These are phyloP conservation scores for Alternaria sp. DNA, from an alignment of 2,329 filamentous ascomycete species.

Conservation along the genomic window DNA sequence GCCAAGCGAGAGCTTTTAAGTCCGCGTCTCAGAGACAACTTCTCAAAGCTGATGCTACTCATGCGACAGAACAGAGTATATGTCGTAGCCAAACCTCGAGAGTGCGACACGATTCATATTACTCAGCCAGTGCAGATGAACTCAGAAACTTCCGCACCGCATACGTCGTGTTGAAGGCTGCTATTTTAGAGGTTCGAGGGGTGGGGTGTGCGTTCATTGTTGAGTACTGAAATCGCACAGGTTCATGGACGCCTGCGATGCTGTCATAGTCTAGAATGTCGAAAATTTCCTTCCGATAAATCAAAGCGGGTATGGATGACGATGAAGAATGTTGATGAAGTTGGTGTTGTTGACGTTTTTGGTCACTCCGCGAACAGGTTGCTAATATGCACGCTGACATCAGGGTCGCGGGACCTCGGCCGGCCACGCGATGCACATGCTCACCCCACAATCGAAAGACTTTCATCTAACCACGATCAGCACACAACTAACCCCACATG, in stretches of 20 bases:
- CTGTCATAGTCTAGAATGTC: not conserved
- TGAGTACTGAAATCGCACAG: conserved; percentile 20
- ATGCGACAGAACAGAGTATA: not conserved
- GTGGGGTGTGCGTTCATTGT: conserved; percentile 8
- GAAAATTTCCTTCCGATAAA: not conserved
- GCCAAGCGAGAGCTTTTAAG: not conserved
- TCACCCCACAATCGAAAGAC: conserved; percentile 34
- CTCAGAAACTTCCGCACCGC: not conserved
- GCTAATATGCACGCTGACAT: conserved; percentile 18
- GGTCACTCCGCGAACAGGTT: conserved; percentile 14
- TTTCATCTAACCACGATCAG: conserved; percentile 22
- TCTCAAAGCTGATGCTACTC: not conserved
- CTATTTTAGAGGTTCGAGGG: conserved; percentile 12
- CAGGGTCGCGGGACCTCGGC: conserved; percentile 18
- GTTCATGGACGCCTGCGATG: conserved; percentile 21
- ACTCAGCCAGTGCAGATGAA: not conserved
- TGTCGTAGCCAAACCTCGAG: not conserved
- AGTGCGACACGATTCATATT: not conserved
- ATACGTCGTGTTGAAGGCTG: conserved; percentile 2
- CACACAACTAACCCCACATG: conserved; percentile 29
- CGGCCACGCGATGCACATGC: conserved; percentile 14
- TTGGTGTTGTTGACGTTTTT: conserved; percentile 10
- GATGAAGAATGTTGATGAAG: not conserved
- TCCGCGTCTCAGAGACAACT: not conserved
- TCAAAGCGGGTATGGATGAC: conserved; percentile 7